Base-by-base conservation (phyloP, 1,284 basidiomycete species). In the Peniophora sp. region DNA sequence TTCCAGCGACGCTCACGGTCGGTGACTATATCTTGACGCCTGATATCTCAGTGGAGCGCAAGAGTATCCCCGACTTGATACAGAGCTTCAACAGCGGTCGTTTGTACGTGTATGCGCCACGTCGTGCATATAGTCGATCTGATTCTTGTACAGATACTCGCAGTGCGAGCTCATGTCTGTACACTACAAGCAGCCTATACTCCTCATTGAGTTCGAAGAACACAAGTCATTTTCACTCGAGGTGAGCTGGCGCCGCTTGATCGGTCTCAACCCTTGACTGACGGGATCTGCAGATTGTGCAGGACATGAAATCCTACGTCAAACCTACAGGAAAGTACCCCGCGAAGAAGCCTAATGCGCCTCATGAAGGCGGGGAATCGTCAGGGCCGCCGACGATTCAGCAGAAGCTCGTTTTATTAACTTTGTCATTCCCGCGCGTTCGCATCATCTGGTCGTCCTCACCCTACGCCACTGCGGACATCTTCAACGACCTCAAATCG, bases 201-300 rank as follows among this genome's bases (percentile, higher is more conserved):
- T 99, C 14, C 75, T 99, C n/a, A 97, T 99, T 61, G 96, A 99
- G 63, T 99, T 99, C 59, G 96, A 98, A 61, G 92, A 98, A 67
- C 89, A 97, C 66, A 97, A 96, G 61, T 84, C 92, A 0, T 99
- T 98, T 66, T 90, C 92, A 0, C 74, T 97, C 12, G 84, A 92
- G 66, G 92, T 91, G 61, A 53, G 76, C 66, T 12, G 35, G 14
- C 32, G 19, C 53, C 38, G 36, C 27, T 8, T 22, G 22, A 22
- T 20, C 27, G 20, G 3, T 17, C 22, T n/a, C 34, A 25, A n/a
- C 10, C 14, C 9, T 32, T 48, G 45, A 49, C 34, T 17, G 23
- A 23, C 25, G 10, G 23, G 11, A 25, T 10, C 10, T 45, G 12
- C 45, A 47, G 46, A 48, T 51, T 17, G 47, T 58, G 16, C 54